Evolutionary conservation across 768 basidiomycete species (phyloP).

Genomic region (Rhizopogon vinicolor): DNA sequence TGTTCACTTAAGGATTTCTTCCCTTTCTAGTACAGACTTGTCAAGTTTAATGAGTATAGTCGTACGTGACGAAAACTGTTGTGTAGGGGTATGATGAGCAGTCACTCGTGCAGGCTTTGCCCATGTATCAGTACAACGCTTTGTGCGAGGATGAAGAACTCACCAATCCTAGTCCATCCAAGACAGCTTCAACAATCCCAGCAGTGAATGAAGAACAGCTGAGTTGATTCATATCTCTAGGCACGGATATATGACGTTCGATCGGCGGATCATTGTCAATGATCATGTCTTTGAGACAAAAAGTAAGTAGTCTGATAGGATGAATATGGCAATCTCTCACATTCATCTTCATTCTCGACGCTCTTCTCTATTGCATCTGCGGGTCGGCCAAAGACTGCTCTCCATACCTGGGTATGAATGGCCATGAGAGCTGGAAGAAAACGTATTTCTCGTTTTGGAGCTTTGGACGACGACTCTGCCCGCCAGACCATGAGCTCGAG

Average conservation of each 20-base stretch:
- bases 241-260: conserved; percentile 90
- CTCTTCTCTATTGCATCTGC: conserved; percentile 96
- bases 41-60: conserved; percentile 98
- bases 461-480: conserved; percentile 70
- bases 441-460: conserved; percentile 90
- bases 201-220: conserved; percentile 98
- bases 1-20: conserved; percentile 77
- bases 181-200: conserved; percentile 93
- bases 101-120: conserved; percentile 92
- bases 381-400: conserved; percentile 86
- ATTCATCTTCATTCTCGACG: conserved; percentile 96
- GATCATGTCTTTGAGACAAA: conserved; percentile 75
- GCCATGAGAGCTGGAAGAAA: conserved; percentile 90
- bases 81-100: conserved; percentile 86
- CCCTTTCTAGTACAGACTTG: conserved; percentile 87
- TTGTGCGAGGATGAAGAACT: conserved; percentile 29
- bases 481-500: conserved; percentile 85
- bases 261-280: conserved; percentile 94
- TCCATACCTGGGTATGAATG: conserved; percentile 94
- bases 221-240: conserved; percentile 88
- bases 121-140: conserved; percentile 1
- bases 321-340: conserved; percentile 38
- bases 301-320: conserved; percentile 4
- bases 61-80: conserved; percentile 76
- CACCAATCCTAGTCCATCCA: conserved; percentile 93